A percentile compares a stretch with the other conserved stretches of the same genome.
Evolutionary conservation across 352 stramenopile species (phyloP).

Genomic region (Phytophthora nicotianae): DNA sequence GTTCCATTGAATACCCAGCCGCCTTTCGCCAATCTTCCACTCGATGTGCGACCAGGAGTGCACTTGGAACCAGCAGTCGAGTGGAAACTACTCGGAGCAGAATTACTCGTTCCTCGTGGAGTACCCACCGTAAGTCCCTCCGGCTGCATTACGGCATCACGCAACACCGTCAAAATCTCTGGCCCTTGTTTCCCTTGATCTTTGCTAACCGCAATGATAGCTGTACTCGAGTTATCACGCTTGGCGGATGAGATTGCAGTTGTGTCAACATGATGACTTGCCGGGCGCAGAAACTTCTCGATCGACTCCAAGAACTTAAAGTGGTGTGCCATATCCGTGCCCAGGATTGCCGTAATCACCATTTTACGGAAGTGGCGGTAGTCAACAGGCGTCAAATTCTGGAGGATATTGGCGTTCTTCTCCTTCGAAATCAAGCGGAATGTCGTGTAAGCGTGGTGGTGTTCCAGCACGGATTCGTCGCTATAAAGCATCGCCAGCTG

Average conservation of each 20-base stretch:
- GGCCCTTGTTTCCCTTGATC: slow-evolving; percentile 32
- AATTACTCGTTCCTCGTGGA: slow-evolving; percentile 31
- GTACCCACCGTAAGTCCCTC: slow-evolving; percentile 44
- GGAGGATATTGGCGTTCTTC: slow-evolving; percentile 87
- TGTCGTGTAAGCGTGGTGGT: slow-evolving; percentile 87
- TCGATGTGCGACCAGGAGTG: slow-evolving; percentile 25
- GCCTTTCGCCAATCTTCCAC: slow-evolving; percentile 37
- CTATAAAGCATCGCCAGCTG: slow-evolving; percentile 88
- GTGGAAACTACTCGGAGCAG: slow-evolving; percentile 31
- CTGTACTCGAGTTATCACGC: slow-evolving; percentile 36
- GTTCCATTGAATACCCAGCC: slow-evolving; percentile 71
- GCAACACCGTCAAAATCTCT: slow-evolving; percentile 51
- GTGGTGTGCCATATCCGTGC: slow-evolving; percentile 92
- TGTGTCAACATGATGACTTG: slow-evolving; percentile 55
- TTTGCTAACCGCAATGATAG: slow-evolving; percentile 29
- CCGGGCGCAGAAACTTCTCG: slow-evolving; percentile 70
- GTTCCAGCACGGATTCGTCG: slow-evolving; percentile 90
- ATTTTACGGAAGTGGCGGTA: slow-evolving; percentile 87
- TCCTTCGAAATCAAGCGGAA: slow-evolving; percentile 87
- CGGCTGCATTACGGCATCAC: slow-evolving; percentile 67
- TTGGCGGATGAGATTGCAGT: slow-evolving; percentile 46
- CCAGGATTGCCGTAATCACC: slow-evolving; percentile 87
- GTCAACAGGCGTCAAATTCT: slow-evolving; percentile 69
- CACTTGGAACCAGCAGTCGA: slow-evolving; percentile 19
- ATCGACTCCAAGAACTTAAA: slow-evolving; percentile 86